phyloP scores from a whole-genome alignment of 2,329 filamentous ascomycete species.

The Ceratocystis eucalypticola region DNA sequence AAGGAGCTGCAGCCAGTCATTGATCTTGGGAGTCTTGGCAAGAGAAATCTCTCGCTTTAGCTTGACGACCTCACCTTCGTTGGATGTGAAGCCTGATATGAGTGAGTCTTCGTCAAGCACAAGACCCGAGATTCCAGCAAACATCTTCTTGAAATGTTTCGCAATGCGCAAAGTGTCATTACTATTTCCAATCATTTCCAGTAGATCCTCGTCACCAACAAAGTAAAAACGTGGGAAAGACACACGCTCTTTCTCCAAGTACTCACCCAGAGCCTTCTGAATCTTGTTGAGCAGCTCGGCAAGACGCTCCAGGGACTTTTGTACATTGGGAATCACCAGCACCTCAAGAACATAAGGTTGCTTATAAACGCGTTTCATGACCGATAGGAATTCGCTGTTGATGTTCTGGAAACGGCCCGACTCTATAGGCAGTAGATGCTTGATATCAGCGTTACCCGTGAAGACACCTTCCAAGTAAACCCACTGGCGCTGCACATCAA shows the following conservation, averaged over 20 bases:
- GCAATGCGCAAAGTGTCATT: slow-evolving; percentile 92
- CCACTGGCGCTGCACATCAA: slow-evolving; percentile 99
- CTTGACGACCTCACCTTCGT: slow-evolving; percentile 78
- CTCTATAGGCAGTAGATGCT: slow-evolving; percentile 90
- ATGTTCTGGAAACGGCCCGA: slow-evolving; percentile 97
- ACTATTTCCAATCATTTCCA: slow-evolving; percentile 99
- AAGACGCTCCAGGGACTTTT: slow-evolving; percentile 87
- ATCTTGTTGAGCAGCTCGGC: slow-evolving; percentile 98
- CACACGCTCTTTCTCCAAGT: slow-evolving; percentile 91
- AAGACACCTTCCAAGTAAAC: slow-evolving; percentile 98
- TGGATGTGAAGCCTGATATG: slow-evolving; percentile 86
- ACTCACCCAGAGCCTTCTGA: slow-evolving; percentile 95
- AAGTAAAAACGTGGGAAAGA: slow-evolving; percentile 99
- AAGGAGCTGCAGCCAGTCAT: slow-evolving; percentile 92
- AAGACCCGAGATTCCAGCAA: slow-evolving; percentile 83
- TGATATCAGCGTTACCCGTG: slow-evolving; percentile 96
- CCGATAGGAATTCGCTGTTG: slow-evolving; percentile 95
- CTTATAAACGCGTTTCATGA: slow-evolving; percentile 99
- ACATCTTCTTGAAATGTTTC: slow-evolving; percentile 99
- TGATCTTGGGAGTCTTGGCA: slow-evolving; percentile 88
- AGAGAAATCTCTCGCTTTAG: slow-evolving; percentile 87
- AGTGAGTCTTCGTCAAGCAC: slow-evolving; percentile 79
- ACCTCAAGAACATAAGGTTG: slow-evolving; percentile 93
- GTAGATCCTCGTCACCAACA: slow-evolving; percentile 91
- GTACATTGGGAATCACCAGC: slow-evolving; percentile 85